Base-by-base conservation (phyloP, 2,329 filamentous ascomycete species). In the Chaetomiaceae sp. region DNA sequence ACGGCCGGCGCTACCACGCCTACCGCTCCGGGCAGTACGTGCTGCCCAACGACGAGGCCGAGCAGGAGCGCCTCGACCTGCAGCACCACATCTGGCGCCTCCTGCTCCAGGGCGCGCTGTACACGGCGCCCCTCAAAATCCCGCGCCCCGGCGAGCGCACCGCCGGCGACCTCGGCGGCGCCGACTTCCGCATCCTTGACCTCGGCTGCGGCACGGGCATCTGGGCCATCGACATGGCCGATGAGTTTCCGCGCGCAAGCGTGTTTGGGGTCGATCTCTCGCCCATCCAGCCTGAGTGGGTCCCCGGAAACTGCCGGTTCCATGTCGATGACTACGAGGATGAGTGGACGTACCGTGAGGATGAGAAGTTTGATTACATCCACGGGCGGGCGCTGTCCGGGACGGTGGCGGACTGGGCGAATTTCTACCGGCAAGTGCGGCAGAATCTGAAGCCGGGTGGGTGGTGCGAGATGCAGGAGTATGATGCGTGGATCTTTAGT, bases 191-290 rank as follows among this genome's bases (percentile, higher is more conserved):
- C 22, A 75, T 83, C 14, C 70, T 84, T 9, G 80, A 84, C 60
- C 69, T 84, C 9, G 80, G 81, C 44, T 83, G 79, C 6, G 83
- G 83, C 15, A 82, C 80, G 0, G 82, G 83, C 2, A 81, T 83
- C 51, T 85, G 82, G 80, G 74, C 79, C 4, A 81, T 84, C 54
- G 79, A 81, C 61, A 74, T 85, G 70, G 79, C 78, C 61, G 75
- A 79, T 57, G 63, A 72, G 56, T 73, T 68, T 55, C 68, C 71
- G 3, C 56, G 58, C 3, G 64, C 70, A 1, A 57, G 61, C 6
- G 67, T 74, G 9, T 63, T 72, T 19, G 81, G 80, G 11, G 73
- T 79, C 6, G 81, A 84, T 62, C 71, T 84, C 2, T 80, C 77
- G 12, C 80, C 80, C 1, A 82, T 83, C 37, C 80, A 84, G 62